Evolutionary conservation across 768 basidiomycete species (phyloP).

Genomic region (Serendipita vermifera): DNA sequence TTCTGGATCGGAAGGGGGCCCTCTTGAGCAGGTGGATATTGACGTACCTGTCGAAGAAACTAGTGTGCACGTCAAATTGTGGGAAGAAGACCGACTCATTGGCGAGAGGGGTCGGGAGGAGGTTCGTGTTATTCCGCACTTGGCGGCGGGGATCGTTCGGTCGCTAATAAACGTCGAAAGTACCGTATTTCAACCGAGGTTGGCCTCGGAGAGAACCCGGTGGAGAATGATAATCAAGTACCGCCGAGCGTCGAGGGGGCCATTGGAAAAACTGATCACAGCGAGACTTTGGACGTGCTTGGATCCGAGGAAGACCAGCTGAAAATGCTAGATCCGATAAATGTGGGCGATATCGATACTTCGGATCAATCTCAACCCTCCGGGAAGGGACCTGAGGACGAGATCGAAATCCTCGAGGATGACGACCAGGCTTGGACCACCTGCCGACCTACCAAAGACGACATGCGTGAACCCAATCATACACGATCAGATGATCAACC

Average conservation of each 20-base stretch:
- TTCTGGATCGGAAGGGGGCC: too few relatives aligned
- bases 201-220: constrained; percentile 7
- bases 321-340: constrained; percentile 5
- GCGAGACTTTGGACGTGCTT: background rate
- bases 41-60: background rate
- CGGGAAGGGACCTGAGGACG: too few relatives aligned
- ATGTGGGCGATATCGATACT: too few relatives aligned
- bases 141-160: background rate
- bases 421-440: too few relatives aligned
- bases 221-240: background rate
- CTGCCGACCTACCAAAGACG: too few relatives aligned
- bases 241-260: background rate
- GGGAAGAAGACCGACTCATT: background rate
- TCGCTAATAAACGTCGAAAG: constrained; percentile 5
- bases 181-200: constrained; percentile 5
- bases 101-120: background rate
- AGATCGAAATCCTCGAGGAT: too few relatives aligned
- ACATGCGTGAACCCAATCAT: too few relatives aligned
- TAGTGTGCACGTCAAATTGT: background rate
- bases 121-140: constrained; percentile 2
- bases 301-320: background rate
- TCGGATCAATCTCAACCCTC: too few relatives aligned
- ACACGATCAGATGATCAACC: too few relatives aligned
- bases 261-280: too few relatives aligned
- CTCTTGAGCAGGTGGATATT: too few relatives aligned